Conservation (phyloP, 2,329 filamentous ascomycete genomes). For the Fusarium brevicatenulatum region DNA sequence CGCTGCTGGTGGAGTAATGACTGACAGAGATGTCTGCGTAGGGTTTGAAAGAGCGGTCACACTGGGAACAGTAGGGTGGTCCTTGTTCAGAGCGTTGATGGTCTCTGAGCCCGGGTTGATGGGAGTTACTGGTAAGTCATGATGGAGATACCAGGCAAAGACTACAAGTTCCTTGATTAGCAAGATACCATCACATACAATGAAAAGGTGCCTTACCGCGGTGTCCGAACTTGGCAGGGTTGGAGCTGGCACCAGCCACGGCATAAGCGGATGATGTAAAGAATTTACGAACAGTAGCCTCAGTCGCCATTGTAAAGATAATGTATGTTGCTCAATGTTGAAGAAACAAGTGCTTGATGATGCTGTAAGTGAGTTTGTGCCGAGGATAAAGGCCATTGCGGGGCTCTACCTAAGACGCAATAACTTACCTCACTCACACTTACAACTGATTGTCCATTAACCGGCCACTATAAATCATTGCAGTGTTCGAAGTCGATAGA, state of each 20-base stretch:
- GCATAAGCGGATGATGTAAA: slow-evolving; percentile 84
- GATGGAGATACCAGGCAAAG: slow-evolving; percentile 86
- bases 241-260: slow-evolving; percentile 89
- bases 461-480: background rate
- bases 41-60: slow-evolving; percentile 74
- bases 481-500: background rate
- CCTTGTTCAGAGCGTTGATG: slow-evolving; percentile 68
- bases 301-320: slow-evolving; percentile 65
- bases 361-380: slow-evolving; percentile 11
- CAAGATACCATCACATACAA: background rate
- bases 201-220: slow-evolving; percentile 67
- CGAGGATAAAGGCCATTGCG: slow-evolving; percentile 31
- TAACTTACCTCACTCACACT: background rate
- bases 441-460: slow-evolving; percentile 19
- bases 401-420: slow-evolving; percentile 34
- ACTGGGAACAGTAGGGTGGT: slow-evolving; percentile 72
- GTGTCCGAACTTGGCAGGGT: slow-evolving; percentile 87
- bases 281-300: slow-evolving; percentile 79
- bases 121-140: slow-evolving; percentile 80
- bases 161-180: slow-evolving; percentile 61
- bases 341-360: background rate
- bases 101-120: slow-evolving; percentile 78
- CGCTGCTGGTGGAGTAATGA: slow-evolving; percentile 86
- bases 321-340: background rate
- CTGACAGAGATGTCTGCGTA: slow-evolving; percentile 77